Evolutionary conservation across 192 early-diverging fungal species (phyloP), one percentile per base, ranked within the genome.

Genomic region (Entomortierella parvispora): DNA sequence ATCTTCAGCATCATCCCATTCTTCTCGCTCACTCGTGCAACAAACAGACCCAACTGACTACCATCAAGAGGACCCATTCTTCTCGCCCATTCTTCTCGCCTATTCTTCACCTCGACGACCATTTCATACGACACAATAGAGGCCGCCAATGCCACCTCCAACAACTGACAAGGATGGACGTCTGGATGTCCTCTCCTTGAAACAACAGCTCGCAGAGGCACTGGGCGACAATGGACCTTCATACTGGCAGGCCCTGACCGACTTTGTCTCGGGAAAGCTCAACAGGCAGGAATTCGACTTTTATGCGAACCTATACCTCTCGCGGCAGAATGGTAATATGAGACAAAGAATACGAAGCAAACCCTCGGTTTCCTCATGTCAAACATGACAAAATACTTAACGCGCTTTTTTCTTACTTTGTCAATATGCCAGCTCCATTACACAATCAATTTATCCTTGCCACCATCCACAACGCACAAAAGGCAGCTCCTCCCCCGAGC

Each of bases 281-380:
- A 90, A 91, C 62, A 87, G 90, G 14, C 90, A 90, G 59, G 91
- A 93, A 68, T 93, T 93, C 44, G 91, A 93, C 80, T 91, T 90
- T 81, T 93, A 90, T 66, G 91, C 90, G 40, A 89, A 90, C 76
- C 71, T 90, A 29, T 91, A 93, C 56, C 75, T 86, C 22, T 84
- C 81, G 17, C 64, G 81, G 40, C 68, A 81, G 29, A 71, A 84
- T 69, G 85, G 85, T 86, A 82, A 43, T 12, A 7, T 2, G 12
- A 22, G n/a, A n/a, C n/a, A n/a, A n/a, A n/a, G n/a, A n/a, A n/a
- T n/a, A n/a, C n/a, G n/a, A n/a, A n/a, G n/a, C n/a, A n/a, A n/a
- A n/a, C n/a, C n/a, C n/a, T n/a, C n/a, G n/a, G n/a, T n/a, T n/a
- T n/a, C n/a, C n/a, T n/a, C n/a, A n/a, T n/a, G n/a, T n/a, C n/a